Evolutionary conservation across 2,329 filamentous ascomycete genomes (phyloP).

Genomic region (Albophoma yamanashiensis): DNA sequence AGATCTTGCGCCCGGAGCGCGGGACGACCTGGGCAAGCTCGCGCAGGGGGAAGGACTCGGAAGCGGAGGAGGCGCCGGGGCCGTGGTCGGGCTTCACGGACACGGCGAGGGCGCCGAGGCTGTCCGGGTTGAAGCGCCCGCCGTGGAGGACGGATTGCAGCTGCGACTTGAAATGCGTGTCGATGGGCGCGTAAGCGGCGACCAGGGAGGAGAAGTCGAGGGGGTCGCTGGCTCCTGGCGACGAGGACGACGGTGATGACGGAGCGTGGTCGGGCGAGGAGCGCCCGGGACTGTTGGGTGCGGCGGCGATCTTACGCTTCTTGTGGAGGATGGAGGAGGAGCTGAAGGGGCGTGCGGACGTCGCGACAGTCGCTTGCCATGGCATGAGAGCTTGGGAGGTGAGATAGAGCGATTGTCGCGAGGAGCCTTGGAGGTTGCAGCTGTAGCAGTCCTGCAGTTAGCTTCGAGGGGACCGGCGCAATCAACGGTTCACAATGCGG

Average conservation of each 20-base stretch:
- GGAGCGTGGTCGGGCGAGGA: slow-evolving; percentile 7
- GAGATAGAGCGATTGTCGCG: neutral
- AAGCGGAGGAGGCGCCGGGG: neutral
- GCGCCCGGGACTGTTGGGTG: slow-evolving; percentile 16
- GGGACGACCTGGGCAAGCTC: slow-evolving; percentile 46
- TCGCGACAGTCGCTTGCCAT: neutral
- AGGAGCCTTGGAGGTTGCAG: neutral
- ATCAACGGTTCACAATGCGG: neutral
- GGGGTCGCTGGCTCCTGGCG: slow-evolving; percentile 26
- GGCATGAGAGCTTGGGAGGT: neutral
- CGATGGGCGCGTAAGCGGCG: slow-evolving; percentile 29
- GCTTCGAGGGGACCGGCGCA: neutral
- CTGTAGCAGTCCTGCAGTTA: neutral
- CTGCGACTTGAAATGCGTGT: slow-evolving; percentile 31
- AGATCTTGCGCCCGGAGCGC: slow-evolving; percentile 28
- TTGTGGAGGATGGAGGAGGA: slow-evolving; percentile 19
- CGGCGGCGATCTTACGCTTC: slow-evolving; percentile 25
- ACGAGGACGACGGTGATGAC: slow-evolving; percentile 8
- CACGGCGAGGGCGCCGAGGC: slow-evolving; percentile 34
- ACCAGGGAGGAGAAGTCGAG: slow-evolving; percentile 38
- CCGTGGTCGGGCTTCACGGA: slow-evolving; percentile 18
- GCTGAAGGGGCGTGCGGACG: slow-evolving; percentile 14
- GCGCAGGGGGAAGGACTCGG: slow-evolving; percentile 33
- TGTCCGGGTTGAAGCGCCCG: slow-evolving; percentile 41
- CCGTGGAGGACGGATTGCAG: slow-evolving; percentile 29